Evolutionary conservation across 108 stramenopile genomes (phyloP).

Genomic region (Skeletonema costatum): DNA sequence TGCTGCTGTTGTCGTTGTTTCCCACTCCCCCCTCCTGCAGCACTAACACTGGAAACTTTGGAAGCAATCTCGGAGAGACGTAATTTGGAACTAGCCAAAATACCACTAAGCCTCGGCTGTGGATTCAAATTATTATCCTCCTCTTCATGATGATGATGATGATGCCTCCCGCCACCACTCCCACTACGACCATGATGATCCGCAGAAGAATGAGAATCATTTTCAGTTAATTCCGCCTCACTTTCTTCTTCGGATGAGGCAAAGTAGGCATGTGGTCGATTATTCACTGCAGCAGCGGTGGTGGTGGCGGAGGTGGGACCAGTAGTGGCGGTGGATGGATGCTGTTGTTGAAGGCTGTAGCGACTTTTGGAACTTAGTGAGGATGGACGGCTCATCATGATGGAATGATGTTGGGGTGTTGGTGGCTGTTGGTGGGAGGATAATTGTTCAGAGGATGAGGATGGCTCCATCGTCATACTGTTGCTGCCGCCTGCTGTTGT

Average conservation of each 20-base stretch:
- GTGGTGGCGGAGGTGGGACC: not conserved
- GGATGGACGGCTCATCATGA: not conserved
- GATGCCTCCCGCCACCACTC: not conserved
- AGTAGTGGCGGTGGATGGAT: not conserved
- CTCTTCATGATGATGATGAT: conserved; percentile 4
- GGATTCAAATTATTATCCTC: not conserved
- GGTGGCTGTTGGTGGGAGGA: not conserved
- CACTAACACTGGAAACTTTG: not conserved
- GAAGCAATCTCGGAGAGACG: conserved; percentile 22
- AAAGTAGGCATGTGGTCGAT: not conserved
- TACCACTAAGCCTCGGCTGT: not conserved
- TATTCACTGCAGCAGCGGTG: not conserved
- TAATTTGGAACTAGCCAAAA: conserved; percentile 2
- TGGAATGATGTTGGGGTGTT: not conserved
- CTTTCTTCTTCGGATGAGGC: conserved; percentile 26
- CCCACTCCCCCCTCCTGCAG: not conserved
- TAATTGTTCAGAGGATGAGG: no score
- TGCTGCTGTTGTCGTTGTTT: not conserved
- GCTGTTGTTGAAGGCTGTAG: not conserved
- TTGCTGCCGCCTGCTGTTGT: no score
- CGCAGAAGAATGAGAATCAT: conserved; percentile 45
- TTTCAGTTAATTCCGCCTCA: conserved; percentile 46
- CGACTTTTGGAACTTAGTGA: not conserved
- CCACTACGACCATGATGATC: not conserved
- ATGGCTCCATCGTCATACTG: no score